Evolutionary conservation across 2,329 filamentous ascomycete species (phyloP), one percentile per base, ranked within the genome.

Genomic region (Ophiostoma populinum): DNA sequence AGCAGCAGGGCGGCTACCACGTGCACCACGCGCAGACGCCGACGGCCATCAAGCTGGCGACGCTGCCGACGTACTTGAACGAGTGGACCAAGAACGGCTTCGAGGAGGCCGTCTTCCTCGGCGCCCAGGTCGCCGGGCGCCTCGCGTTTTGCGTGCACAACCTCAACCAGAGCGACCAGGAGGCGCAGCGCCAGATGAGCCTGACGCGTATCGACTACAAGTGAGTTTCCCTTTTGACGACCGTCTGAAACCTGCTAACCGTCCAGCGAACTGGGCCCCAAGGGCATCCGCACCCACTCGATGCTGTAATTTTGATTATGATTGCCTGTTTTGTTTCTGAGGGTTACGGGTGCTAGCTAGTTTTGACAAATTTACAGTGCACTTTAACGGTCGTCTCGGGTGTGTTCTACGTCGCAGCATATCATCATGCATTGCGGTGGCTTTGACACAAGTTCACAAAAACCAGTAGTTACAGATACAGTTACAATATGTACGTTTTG

Each of bases 71-170:
- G 35, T 93, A 94, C 54, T 78, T 93, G 45, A 71, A 78, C 9
- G 86, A 93, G 54, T 94, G 85, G 83, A 83, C 83, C 51, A 86
- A 80, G 56, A 70, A 75, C 43, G 63, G 70, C 37, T 67, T 70
- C 49, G 86, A 94, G 49, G 86, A 94, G 55, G 73, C 80, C 32
- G 72, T 75, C 49, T 93, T 94, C 56, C 61, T 94, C 6, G 86
- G 86, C 9, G 80, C 82, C 3, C 82, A 92, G 55, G 79, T 93
- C 21, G 82, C 80, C 2, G 83, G 80, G 2, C 55, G 68, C 15
- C 58, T 72, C 36, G 67, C 65, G 2, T 73, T 66, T 46, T 70
- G 66, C 46, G 53, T 70, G 43, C 67, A 73, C 44, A 71, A 71
- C 46, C 51, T 70, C 47, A 68, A 73, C 38, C 59, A 56, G 19